phyloP scores from a whole-genome alignment of 768 basidiomycete species.

The Lactarius hengduanensis region DNA sequence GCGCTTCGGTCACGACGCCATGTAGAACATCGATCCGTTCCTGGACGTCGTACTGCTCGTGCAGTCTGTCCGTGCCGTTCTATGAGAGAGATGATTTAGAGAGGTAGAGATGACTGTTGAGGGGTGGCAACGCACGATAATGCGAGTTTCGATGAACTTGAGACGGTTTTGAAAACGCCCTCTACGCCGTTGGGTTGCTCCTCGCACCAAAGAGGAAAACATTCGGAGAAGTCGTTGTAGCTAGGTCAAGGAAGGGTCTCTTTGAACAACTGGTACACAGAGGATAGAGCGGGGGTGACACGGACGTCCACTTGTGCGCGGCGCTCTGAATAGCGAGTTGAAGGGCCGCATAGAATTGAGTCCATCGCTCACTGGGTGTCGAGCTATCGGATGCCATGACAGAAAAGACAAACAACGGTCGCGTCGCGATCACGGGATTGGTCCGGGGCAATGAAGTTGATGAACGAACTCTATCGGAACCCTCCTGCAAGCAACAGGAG shows the following conservation, averaged over 20 bases:
- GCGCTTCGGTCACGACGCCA: slow-evolving; percentile 63
- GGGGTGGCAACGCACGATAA: slow-evolving; percentile 36
- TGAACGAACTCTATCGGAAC: too few species aligned
- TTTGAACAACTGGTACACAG: neutral
- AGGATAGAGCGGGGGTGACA: slow-evolving; percentile 16
- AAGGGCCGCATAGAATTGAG: slow-evolving; percentile 50
- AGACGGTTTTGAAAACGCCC: slow-evolving; percentile 52
- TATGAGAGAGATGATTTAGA: slow-evolving; percentile 31
- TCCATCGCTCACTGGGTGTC: slow-evolving; percentile 45
- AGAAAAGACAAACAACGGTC: neutral
- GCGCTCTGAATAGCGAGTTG: slow-evolving; percentile 53
- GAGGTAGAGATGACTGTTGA: neutral
- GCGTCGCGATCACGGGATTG: slow-evolving; percentile 15
- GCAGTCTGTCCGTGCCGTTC: slow-evolving; percentile 68
- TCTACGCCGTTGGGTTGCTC: slow-evolving; percentile 38
- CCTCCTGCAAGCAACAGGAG: too few species aligned
- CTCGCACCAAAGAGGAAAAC: slow-evolving; percentile 41
- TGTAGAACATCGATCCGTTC: slow-evolving; percentile 72
- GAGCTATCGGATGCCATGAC: slow-evolving; percentile 33
- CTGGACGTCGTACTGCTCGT: slow-evolving; percentile 63
- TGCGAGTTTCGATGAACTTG: slow-evolving; percentile 71
- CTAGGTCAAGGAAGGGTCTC: slow-evolving; percentile 31
- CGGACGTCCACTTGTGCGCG: slow-evolving; percentile 55
- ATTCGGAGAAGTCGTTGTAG: slow-evolving; percentile 47
- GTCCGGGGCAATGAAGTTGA: too few species aligned